phyloP scores from a whole-genome alignment of 2,329 filamentous ascomycete genomes.

The Fusarium mexicanum region DNA sequence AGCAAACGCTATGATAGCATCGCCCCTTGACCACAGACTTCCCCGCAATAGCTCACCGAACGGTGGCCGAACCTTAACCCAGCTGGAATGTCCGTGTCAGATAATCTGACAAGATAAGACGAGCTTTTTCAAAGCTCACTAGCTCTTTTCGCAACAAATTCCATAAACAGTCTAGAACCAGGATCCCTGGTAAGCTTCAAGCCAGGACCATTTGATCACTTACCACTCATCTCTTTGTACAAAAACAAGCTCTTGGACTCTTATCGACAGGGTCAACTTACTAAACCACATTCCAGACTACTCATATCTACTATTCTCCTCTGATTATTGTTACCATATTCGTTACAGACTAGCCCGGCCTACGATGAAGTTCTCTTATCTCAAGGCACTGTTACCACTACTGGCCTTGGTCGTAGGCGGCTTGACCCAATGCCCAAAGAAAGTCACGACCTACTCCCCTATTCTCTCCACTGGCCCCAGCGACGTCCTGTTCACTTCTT shows the following conservation, averaged over 20 bases:
- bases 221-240: not conserved
- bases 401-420: not conserved
- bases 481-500: not conserved
- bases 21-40: accelerated
- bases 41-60: not conserved
- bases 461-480: not conserved
- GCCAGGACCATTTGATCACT: accelerated
- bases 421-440: not conserved
- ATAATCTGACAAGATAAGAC: not conserved
- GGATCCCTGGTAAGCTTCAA: not conserved
- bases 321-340: too few relatives aligned
- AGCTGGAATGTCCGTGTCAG: not conserved
- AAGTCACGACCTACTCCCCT: not conserved
- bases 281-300: too few relatives aligned
- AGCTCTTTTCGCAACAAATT: not conserved
- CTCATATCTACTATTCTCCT: not conserved
- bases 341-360: not conserved
- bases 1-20: not conserved
- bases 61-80: accelerated
- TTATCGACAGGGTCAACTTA: not conserved
- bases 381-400: not conserved
- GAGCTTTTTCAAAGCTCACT: not conserved
- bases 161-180: not conserved
- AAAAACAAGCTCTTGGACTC: not conserved
- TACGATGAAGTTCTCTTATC: not conserved